Evolutionary conservation across 2,329 filamentous ascomycete species (phyloP), one percentile per base, ranked within the genome.

Genomic region (Colletotrichum falcatum): DNA sequence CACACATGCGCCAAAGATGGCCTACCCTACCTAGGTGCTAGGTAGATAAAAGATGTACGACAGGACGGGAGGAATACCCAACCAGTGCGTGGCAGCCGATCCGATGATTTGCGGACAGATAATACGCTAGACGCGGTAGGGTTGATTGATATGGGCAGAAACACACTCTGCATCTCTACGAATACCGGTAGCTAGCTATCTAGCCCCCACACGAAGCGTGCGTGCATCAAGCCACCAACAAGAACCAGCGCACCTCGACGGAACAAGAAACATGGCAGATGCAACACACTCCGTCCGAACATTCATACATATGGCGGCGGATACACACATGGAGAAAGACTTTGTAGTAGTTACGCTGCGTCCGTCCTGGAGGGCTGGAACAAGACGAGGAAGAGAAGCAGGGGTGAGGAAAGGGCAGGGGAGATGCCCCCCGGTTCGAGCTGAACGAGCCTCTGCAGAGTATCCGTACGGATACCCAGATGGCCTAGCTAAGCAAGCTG

Each of bases 151-250:
- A 67, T 70, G 67, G 64, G 37, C 42, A 42, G 58, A 58, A 49
- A 42, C 42, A 62, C 23, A 37, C 54, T 56, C 66, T 56, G n/a
- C 66, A 33, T 42, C 18, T 42, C 9, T 12, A 12, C 35, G 30
- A 33, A 7, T n/a, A n/a, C 33, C 11, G 14, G 9, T 37, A 12
- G 35, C 4, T 16, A 39, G 37, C 5, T 35, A n/a, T 59, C 61
- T 70, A 62, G 67, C 53, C 58, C 37, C 30, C 44, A 33, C 67
- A 70, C 51, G 59, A 62, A 67, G 67, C 67, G 66, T n/a, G n/a
- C n/a, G n/a, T n/a, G n/a, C n/a, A n/a, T 59, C 63, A 70, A 70
- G 67, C 67, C 67, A 67, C 63, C 67, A 51, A 62, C 64, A 46
- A 42, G 23, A 46, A 56, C 49, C 37, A 42, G 48, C 37, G 49